Percentiles rank a stretch among this genome's conserved stretches.
phyloP scores from a whole-genome alignment of 2,329 filamentous ascomycete species.

The Blastomyces parvus region DNA sequence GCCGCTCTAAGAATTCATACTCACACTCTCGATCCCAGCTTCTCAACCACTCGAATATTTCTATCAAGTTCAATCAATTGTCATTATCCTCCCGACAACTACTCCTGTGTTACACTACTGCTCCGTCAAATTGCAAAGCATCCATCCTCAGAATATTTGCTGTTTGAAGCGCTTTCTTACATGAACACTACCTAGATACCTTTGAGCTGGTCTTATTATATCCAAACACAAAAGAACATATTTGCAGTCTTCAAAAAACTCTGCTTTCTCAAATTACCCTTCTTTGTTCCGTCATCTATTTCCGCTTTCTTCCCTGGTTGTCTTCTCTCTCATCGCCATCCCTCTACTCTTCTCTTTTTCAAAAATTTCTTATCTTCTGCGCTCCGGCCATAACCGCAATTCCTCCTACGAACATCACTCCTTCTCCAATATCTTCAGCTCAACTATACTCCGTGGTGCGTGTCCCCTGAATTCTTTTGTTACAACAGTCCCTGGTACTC shows the following conservation, averaged over 20 bases:
- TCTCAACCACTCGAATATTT: background rate
- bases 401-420: background rate
- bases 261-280: background rate
- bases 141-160: background rate
- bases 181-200: background rate
- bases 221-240: background rate
- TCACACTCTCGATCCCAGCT: background rate
- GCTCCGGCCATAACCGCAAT: background rate
- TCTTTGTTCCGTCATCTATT: background rate
- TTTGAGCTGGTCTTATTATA: conserved; percentile 2
- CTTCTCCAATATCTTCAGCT: background rate
- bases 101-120: background rate
- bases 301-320: background rate
- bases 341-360: background rate
- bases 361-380: background rate
- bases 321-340: background rate
- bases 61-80: background rate
- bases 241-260: background rate
- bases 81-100: background rate
- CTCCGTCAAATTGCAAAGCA: background rate
- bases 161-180: background rate
- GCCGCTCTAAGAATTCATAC: background rate
- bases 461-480: background rate
- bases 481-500: background rate
- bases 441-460: background rate